Conservation (phyloP, 257 asterid species). For the Solanum raphanifolium region DNA sequence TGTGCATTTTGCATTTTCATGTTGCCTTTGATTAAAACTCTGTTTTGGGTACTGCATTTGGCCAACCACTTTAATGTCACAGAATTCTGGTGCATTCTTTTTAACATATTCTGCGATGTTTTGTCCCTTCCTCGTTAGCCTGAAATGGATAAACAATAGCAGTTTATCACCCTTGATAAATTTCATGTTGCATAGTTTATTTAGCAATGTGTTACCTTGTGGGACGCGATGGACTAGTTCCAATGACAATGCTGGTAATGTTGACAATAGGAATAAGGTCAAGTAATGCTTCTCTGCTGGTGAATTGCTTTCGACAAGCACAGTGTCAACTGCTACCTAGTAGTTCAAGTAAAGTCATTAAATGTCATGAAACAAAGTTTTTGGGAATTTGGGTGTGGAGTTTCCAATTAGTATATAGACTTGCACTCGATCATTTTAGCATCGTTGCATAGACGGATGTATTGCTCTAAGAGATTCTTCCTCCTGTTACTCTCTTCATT, state of each 20-base stretch:
- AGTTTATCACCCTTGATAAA: not conserved
- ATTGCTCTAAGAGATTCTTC: slow-evolving; percentile 47
- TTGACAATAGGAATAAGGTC: slow-evolving; percentile 55
- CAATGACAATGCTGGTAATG: slow-evolving; percentile 49
- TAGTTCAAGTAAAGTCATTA: not conserved
- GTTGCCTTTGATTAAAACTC: not conserved
- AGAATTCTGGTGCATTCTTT: slow-evolving; percentile 51
- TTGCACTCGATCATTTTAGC: slow-evolving; percentile 11
- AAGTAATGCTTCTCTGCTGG: slow-evolving; percentile 45
- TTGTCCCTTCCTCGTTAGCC: slow-evolving; percentile 38
- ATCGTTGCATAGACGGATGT: slow-evolving; percentile 43
- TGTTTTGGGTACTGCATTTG: slow-evolving; percentile 13
- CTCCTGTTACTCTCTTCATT: slow-evolving; percentile 63
- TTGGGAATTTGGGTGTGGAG: not conserved
- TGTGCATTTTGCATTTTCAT: slow-evolving; percentile 30
- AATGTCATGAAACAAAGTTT: not conserved
- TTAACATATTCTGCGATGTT: slow-evolving; percentile 56
- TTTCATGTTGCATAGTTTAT: not conserved
- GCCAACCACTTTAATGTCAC: slow-evolving; percentile 40
- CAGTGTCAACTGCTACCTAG: slow-evolving; percentile 63
- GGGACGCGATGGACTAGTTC: slow-evolving; percentile 37
- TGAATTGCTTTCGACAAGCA: slow-evolving; percentile 73
- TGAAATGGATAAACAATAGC: not conserved
- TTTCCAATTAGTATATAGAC: slow-evolving; percentile 13
- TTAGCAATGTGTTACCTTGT: slow-evolving; percentile 23